A percentile compares a stretch with the other conserved stretches of the same genome.
Conservation (phyloP, 2,329 filamentous ascomycete genomes). For the Neurospora sp. region DNA sequence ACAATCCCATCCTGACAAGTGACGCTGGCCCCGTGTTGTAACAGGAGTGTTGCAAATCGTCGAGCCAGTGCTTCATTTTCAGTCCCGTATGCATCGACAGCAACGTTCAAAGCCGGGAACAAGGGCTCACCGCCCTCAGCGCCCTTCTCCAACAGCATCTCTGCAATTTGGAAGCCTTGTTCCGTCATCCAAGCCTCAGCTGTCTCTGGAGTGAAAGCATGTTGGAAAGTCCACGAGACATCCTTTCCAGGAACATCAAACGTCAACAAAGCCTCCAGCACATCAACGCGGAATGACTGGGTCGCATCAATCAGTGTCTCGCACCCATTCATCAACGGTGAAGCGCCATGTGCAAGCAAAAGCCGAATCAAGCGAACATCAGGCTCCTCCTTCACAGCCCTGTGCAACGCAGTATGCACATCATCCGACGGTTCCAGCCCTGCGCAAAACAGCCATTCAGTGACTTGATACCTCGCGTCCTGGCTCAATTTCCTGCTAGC, state of each 20-base stretch:
- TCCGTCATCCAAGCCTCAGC: slow-evolving; percentile 36
- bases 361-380: slow-evolving; percentile 38
- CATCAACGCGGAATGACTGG: slow-evolving; percentile 26
- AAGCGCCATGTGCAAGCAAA: slow-evolving; percentile 41
- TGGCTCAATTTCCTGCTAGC: slow-evolving; percentile 41
- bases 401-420: slow-evolving; percentile 39
- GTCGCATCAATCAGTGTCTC: slow-evolving; percentile 42
- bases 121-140: slow-evolving; percentile 34
- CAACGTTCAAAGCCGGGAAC: slow-evolving; percentile 33
- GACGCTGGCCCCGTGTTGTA: slow-evolving; percentile 34
- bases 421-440: slow-evolving; percentile 39
- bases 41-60: slow-evolving; percentile 34
- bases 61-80: slow-evolving; percentile 31
- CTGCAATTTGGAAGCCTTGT: slow-evolving; percentile 36
- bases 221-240: slow-evolving; percentile 34
- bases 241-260: slow-evolving; percentile 32
- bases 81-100: slow-evolving; percentile 33
- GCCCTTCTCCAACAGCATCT: slow-evolving; percentile 39
- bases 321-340: slow-evolving; percentile 40
- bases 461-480: slow-evolving; percentile 37
- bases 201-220: slow-evolving; percentile 33
- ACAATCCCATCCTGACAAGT: slow-evolving; percentile 43
- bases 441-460: slow-evolving; percentile 41
- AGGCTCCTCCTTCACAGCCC: slow-evolving; percentile 41
- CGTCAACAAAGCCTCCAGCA: slow-evolving; percentile 34